Evolutionary conservation across 768 basidiomycete species (phyloP).

Genomic region (Leccinum disarticulatum): DNA sequence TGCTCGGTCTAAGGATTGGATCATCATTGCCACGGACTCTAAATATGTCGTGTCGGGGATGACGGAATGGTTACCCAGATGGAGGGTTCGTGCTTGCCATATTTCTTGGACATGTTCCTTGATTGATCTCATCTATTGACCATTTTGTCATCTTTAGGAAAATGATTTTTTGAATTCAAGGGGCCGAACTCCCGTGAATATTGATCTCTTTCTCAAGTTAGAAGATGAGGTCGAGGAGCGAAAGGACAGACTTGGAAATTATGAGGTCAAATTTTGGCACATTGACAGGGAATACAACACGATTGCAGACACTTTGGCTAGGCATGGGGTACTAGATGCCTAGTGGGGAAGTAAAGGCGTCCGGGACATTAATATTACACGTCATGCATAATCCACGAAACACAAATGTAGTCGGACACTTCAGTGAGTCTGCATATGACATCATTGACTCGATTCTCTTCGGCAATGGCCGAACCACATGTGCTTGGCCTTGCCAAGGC

Average conservation of each 20-base stretch:
- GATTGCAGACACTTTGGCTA: not conserved
- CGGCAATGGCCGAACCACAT: not conserved
- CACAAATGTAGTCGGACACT: too few species aligned
- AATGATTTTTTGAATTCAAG: not conserved
- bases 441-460: not conserved
- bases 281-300: not conserved
- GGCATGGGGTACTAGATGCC: not conserved
- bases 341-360: not conserved
- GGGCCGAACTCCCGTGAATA: not conserved
- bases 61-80: not conserved
- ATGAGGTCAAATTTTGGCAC: not conserved
- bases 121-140: not conserved
- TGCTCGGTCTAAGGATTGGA: not conserved
- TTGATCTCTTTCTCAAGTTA: not conserved
- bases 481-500: too few species aligned
- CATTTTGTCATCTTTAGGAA: not conserved
- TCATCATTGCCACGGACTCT: not conserved
- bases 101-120: too few species aligned
- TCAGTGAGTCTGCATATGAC: too few species aligned
- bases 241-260: not conserved
- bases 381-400: too few species aligned
- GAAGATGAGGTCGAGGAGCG: not conserved
- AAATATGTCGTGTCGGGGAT: not conserved
- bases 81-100: not conserved
- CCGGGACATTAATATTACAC: too few species aligned